These are phyloP conservation scores for Pharnaceum exiguum DNA, from an alignment of 148 eudicot genomes.

Conservation along the genomic window DNA sequence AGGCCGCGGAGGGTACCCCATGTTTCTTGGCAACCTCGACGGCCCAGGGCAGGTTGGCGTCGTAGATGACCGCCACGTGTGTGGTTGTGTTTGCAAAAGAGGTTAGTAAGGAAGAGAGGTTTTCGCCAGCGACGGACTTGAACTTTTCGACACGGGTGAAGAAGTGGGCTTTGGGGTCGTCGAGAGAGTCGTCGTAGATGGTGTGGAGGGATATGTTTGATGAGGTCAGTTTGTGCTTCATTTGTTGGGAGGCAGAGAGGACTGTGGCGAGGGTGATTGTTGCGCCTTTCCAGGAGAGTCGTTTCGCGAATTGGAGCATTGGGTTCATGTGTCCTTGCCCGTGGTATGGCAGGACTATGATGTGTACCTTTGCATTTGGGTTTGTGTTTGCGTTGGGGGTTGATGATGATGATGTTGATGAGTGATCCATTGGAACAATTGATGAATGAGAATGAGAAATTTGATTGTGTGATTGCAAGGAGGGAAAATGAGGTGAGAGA, in stretches of 20 bases:
- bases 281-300: slow-evolving; percentile 7
- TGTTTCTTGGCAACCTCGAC: slow-evolving; percentile 4
- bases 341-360: slow-evolving; percentile 13
- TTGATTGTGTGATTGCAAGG: too few relatives aligned
- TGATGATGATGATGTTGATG: too few relatives aligned
- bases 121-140: background rate
- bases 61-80: background rate
- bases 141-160: background rate
- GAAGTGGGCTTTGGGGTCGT: background rate
- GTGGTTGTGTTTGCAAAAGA: too few relatives aligned
- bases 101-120: background rate
- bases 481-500: too few relatives aligned
- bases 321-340: slow-evolving; percentile 25
- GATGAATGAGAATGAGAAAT: too few relatives aligned
- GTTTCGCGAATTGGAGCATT: slow-evolving; percentile 26
- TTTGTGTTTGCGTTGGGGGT: too few relatives aligned
- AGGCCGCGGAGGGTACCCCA: slow-evolving; percentile 7
- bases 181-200: slow-evolving; percentile 16
- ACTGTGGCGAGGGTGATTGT: slow-evolving; percentile 14
- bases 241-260: background rate
- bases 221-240: too few relatives aligned
- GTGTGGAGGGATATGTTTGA: background rate
- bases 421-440: too few relatives aligned
- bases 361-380: too few relatives aligned
- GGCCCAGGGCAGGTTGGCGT: slow-evolving; percentile 14